phyloP scores from a whole-genome alignment of 2,329 filamentous ascomycete genomes.

The Blastomyces emzantsi region DNA sequence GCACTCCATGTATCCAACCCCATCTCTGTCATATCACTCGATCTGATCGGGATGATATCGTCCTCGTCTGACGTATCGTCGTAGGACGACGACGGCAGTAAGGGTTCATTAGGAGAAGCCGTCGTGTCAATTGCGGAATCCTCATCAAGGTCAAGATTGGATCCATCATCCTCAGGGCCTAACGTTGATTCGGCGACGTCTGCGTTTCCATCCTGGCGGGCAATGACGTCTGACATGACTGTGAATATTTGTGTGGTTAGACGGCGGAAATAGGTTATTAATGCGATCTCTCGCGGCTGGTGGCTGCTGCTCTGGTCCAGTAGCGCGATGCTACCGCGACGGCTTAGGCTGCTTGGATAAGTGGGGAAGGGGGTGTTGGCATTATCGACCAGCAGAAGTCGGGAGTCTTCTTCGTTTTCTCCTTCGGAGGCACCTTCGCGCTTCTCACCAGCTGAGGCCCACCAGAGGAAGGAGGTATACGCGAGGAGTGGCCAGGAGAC shows the following conservation, averaged over 20 bases:
- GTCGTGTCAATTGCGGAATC: neutral
- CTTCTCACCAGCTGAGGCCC: slow-evolving; percentile 56
- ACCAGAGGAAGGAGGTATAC: slow-evolving; percentile 58
- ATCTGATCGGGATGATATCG: slow-evolving; percentile 30
- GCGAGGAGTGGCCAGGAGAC: slow-evolving; percentile 52
- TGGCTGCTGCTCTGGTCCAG: slow-evolving; percentile 21
- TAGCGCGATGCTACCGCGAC: slow-evolving; percentile 23
- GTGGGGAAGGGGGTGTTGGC: slow-evolving; percentile 26
- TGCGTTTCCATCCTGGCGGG: slow-evolving; percentile 27
- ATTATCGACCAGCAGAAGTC: slow-evolving; percentile 30
- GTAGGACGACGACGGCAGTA: slow-evolving; percentile 1
- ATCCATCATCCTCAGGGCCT: neutral
- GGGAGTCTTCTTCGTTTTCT: slow-evolving; percentile 41
- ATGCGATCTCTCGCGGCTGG: slow-evolving; percentile 38
- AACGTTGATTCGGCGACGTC: slow-evolving; percentile 17
- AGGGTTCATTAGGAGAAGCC: neutral
- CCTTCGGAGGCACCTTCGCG: slow-evolving; percentile 47
- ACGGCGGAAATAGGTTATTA: slow-evolving; percentile 44
- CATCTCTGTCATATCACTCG: slow-evolving; percentile 41
- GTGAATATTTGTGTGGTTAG: slow-evolving; percentile 40
- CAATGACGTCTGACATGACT: slow-evolving; percentile 36
- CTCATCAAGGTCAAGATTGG: neutral
- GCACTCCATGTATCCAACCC: slow-evolving; percentile 43
- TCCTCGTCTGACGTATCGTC: slow-evolving; percentile 11
- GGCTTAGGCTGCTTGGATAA: slow-evolving; percentile 18